Evolutionary conservation across 257 asterid genomes (phyloP).

Genomic region (Asclepias syriaca): DNA sequence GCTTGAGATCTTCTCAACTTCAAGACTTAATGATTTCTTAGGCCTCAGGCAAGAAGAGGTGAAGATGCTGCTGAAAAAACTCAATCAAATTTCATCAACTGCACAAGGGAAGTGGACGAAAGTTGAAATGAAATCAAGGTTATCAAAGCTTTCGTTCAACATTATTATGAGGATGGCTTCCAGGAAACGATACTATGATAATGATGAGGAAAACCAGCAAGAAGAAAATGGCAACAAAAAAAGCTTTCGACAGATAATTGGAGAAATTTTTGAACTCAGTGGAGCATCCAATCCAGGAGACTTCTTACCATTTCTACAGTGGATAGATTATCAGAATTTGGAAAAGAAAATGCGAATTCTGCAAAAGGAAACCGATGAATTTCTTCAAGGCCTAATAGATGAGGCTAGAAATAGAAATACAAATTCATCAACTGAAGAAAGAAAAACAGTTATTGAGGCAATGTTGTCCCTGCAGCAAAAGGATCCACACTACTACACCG

Average conservation of each 20-base stretch:
- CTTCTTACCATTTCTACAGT: slow-evolving; percentile 17
- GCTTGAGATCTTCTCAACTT: slow-evolving; percentile 9
- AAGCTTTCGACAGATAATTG: not conserved
- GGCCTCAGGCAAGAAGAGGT: slow-evolving; percentile 13
- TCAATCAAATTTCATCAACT: not conserved
- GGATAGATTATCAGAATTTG: slow-evolving; percentile 17
- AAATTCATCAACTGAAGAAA: not conserved
- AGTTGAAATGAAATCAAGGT: slow-evolving; percentile 19
- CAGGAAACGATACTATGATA: slow-evolving; percentile 18
- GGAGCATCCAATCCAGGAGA: slow-evolving; percentile 20
- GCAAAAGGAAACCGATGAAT: slow-evolving; percentile 9
- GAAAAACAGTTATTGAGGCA: not conserved
- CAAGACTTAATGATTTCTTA: slow-evolving; percentile 8
- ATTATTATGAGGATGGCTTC: slow-evolving; percentile 19
- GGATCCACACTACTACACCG: slow-evolving; percentile 11
- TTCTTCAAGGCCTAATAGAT: slow-evolving; percentile 21
- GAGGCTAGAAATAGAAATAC: not conserved
- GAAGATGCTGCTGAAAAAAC: not conserved
- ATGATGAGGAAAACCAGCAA: not conserved
- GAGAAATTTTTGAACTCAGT: not conserved
- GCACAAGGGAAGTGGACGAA: not conserved
- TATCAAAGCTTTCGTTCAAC: slow-evolving; percentile 14
- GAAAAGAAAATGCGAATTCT: slow-evolving; percentile 13
- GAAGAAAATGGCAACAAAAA: slow-evolving; percentile 1
- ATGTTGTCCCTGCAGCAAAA: slow-evolving; percentile 12